phyloP scores from a whole-genome alignment of 352 stramenopile genomes.

The Pythium periplocum region DNA sequence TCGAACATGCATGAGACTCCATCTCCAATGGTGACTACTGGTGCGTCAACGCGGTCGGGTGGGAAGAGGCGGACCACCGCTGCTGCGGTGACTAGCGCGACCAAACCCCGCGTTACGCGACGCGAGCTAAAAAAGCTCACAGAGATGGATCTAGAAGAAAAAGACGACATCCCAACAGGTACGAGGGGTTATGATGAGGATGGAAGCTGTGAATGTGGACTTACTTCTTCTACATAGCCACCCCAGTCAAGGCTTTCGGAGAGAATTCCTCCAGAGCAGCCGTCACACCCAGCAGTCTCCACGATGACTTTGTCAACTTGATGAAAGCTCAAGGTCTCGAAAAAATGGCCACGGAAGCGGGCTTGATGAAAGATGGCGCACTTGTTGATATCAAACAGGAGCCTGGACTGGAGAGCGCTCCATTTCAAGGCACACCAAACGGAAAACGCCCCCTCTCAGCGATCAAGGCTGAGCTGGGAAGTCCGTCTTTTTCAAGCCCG shows the following conservation, averaged over 20 bases:
- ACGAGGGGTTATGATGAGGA: not conserved
- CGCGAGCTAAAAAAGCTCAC: conserved; percentile 77
- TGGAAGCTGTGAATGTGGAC: not conserved
- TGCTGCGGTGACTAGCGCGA: conserved; percentile 12
- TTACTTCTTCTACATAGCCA: not conserved
- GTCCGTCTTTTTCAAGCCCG: conserved; percentile 56
- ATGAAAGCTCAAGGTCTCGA: conserved; percentile 82
- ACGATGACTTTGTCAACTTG: conserved; percentile 84
- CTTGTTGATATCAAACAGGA: conserved; percentile 60
- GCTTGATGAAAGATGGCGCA: conserved; percentile 66
- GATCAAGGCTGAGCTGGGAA: conserved; percentile 23
- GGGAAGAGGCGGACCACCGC: conserved; percentile 35
- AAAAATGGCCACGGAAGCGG: conserved; percentile 77
- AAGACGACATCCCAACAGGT: conserved; percentile 44
- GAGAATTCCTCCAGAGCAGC: conserved; percentile 26
- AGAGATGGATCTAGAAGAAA: conserved; percentile 73
- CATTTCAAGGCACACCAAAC: conserved; percentile 2
- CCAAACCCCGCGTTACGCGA: conserved; percentile 54
- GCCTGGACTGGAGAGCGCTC: conserved; percentile 12
- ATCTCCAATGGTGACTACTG: conserved; percentile 5
- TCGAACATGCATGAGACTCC: no score
- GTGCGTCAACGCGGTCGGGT: conserved; percentile 31
- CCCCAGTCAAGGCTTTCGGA: conserved; percentile 25
- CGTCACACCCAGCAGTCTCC: conserved; percentile 66
- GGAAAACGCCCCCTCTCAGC: conserved; percentile 25